Evolutionary conservation across 257 asterid genomes (phyloP).

Genomic region (Jasminum sambac): DNA sequence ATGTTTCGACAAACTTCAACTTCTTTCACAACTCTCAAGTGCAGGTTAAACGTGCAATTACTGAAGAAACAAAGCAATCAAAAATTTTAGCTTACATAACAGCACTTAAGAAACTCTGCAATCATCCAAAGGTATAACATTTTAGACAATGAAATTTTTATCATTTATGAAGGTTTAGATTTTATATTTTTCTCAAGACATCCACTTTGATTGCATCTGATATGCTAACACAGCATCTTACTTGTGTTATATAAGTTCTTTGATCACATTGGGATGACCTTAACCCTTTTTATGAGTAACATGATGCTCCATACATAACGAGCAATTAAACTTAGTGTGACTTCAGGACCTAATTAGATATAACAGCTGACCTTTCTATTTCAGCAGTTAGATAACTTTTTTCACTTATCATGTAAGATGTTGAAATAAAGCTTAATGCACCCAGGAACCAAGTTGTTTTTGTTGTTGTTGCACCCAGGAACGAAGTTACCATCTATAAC

Average conservation of each 20-base stretch:
- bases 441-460: constrained; percentile 20
- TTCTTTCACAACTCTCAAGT: constrained; percentile 26
- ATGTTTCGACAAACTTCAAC: constrained; percentile 18
- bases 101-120: constrained; percentile 96
- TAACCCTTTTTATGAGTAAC: constrained; percentile 12
- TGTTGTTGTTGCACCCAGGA: too few species aligned
- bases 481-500: neutral
- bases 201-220: neutral
- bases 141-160: constrained; percentile 6
- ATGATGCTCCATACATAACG: constrained; percentile 7
- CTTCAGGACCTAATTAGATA: neutral
- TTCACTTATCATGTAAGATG: neutral
- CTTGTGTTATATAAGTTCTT: constrained; percentile 4
- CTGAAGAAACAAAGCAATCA: constrained; percentile 73
- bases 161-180: constrained; percentile 19
- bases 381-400: neutral
- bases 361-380: neutral
- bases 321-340: constrained; percentile 1
- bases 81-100: constrained; percentile 93
- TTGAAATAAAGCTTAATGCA: neutral
- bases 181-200: constrained; percentile 17
- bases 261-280: constrained; percentile 8
- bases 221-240: constrained; percentile 1
- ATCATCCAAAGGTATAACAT: constrained; percentile 87
- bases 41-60: constrained; percentile 89